A percentile compares a stretch with the other conserved stretches of the same genome.
These are phyloP conservation scores for Podosphaera aphanis DNA, from an alignment of 2,329 filamentous ascomycete species.

Conservation along the genomic window DNA sequence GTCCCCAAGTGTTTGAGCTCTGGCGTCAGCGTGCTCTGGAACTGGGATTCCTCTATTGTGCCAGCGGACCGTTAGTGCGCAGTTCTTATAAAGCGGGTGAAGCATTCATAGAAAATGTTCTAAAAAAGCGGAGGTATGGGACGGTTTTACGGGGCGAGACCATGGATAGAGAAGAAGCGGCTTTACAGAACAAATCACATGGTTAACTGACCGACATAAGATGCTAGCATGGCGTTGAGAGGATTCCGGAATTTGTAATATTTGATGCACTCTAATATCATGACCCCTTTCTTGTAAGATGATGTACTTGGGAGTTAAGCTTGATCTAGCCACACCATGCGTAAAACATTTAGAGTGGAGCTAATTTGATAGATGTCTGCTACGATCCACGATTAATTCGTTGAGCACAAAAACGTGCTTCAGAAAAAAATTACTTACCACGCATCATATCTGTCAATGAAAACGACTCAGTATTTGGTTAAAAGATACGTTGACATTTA, in stretches of 20 bases:
- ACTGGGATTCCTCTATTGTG: conserved; percentile 91
- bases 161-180: conserved; percentile 12
- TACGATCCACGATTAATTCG: no score
- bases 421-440: no score
- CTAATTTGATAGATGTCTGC: no score
- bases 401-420: no score
- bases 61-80: conserved; percentile 74
- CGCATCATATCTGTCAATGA: no score
- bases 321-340: no score
- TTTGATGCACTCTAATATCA: not conserved
- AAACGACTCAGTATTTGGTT: no score
- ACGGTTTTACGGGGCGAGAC: conserved; percentile 12
- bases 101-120: conserved; percentile 94
- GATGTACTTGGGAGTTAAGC: not conserved
- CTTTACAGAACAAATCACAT: conserved; percentile 7
- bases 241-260: not conserved
- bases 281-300: not conserved
- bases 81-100: conserved; percentile 97
- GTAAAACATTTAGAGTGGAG: no score
- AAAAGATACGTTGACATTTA: no score
- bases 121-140: conserved; percentile 21
- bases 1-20: conserved; percentile 70
- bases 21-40: conserved; percentile 81
- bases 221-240: no score
- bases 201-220: not conserved